A percentile compares a stretch with the other conserved stretches of the same genome.
Evolutionary conservation across 768 basidiomycete species (phyloP).

Genomic region (Glaciozyma martinii): DNA sequence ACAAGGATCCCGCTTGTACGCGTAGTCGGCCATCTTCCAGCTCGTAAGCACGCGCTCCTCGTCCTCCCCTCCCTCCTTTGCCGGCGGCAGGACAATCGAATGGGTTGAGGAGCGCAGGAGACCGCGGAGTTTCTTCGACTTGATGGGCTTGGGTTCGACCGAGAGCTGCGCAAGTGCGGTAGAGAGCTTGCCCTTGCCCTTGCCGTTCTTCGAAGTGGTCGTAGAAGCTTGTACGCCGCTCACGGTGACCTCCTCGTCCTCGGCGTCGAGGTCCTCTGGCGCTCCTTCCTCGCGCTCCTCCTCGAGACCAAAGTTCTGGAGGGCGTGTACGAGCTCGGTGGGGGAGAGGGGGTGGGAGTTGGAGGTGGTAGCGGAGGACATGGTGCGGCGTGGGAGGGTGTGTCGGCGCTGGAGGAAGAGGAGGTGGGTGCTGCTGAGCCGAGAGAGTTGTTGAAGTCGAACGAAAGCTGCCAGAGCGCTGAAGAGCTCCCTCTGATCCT

Average conservation of each 20-base stretch:
- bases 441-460: no score
- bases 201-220: not conserved
- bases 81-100: constrained; percentile 3
- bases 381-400: no score
- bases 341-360: not conserved
- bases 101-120: constrained; percentile 23
- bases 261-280: constrained; percentile 9
- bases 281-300: not conserved
- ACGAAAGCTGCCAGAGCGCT: no score
- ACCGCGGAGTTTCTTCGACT: not conserved
- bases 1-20: constrained; percentile 78
- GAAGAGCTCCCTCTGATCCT: no score
- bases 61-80: not conserved
- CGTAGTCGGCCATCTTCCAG: constrained; percentile 98
- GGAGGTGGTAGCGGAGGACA: no score
- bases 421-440: no score
- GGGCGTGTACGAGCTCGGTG: constrained; percentile 19
- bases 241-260: constrained; percentile 14
- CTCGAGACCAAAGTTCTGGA: constrained; percentile 17
- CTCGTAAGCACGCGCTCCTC: constrained; percentile 47
- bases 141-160: not conserved
- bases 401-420: no score
- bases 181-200: not conserved
- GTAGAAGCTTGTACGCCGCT: not conserved
- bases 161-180: not conserved